Conservation (phyloP, 768 basidiomycete genomes). For the Pleurotus citrinopileatus region DNA sequence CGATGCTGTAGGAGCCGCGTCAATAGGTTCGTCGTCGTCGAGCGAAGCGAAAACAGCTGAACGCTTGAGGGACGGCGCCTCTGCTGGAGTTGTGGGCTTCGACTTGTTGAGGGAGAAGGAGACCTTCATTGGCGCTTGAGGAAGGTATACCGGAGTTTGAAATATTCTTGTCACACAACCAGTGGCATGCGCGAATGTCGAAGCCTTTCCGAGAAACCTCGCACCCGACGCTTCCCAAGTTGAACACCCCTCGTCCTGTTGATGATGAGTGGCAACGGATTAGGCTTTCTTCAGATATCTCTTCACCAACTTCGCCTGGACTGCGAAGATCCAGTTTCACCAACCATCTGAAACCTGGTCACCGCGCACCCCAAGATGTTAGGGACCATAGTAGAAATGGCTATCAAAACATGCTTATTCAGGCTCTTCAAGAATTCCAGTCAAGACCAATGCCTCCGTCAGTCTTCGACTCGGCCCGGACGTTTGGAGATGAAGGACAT, state of each 20-base stretch:
- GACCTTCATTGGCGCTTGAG: constrained; percentile 65
- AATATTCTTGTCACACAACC: too few species aligned
- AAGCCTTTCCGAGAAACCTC: too few species aligned
- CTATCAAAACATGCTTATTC: constrained; percentile 13
- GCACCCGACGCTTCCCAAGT: neutral
- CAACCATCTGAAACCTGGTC: neutral
- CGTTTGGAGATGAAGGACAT: constrained; percentile 19
- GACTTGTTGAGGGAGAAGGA: constrained; percentile 80
- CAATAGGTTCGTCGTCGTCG: constrained; percentile 59
- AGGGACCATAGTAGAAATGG: constrained; percentile 6
- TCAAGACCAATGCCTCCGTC: constrained; percentile 52
- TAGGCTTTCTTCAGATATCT: neutral
- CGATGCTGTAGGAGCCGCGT: constrained; percentile 44
- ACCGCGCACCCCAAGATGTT: neutral
- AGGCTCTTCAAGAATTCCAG: constrained; percentile 42
- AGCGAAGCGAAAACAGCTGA: constrained; percentile 62
- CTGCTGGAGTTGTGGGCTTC: constrained; percentile 42
- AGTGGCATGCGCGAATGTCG: too few species aligned
- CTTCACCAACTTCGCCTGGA: neutral
- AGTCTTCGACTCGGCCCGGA: constrained; percentile 40
- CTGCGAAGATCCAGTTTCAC: constrained; percentile 8
- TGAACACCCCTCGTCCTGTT: neutral
- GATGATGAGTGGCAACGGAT: neutral
- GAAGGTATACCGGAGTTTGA: constrained; percentile 20
- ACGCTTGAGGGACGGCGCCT: constrained; percentile 42